Evolutionary conservation across 2,329 filamentous ascomycete species (phyloP), one percentile per base, ranked within the genome.

Genomic region (Cladophialophora psammophila): DNA sequence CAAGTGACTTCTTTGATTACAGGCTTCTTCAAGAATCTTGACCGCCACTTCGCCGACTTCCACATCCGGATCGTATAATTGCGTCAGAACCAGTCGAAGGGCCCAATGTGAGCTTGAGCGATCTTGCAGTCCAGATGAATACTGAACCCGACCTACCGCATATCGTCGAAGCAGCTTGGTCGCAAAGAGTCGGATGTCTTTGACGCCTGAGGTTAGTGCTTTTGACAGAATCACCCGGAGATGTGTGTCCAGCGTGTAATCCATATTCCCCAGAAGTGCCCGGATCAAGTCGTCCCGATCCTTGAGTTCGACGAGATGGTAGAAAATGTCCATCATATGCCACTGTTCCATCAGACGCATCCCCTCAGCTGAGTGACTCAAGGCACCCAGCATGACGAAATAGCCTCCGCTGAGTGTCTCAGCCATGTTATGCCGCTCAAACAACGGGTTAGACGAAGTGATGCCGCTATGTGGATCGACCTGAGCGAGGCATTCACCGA

Each of bases 271-370:
- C 8, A 99, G 85, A 36, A 99, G 85, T 9, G 94, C 85, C 76
- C 94, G 93, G 76, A 98, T 93, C 66, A 99, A 83, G 77, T 99
- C 95, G 54, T 94, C 93, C 2, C 95, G 90, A 78, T 95, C 91
- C 73, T 91, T 93, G 53, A 97, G 84, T 75, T 98, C 94, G 65
- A 97, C 87, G 68, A 99, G 97, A 78, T 98, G 95, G 77, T 99
- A 99, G 85, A 98, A 96, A 93, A 99, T 99, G 79, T 98, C 98
- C 80, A 97, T 94, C 85, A 99, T 96, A 73, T 93, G 92, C 94
- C 95, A 98, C 73, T 93, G 86, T 77, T 98, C 94, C 75, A 99
- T 87, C 81, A 99, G 94, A 68, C 91, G 88, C 31, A 98, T 84
- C 0, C 95, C 95, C 73, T 90, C 92, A 0, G 86, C 82, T 74